A percentile compares a stretch with the other conserved stretches of the same genome.
phyloP scores from a whole-genome alignment of 495 filamentous ascomycete species.

The Halenospora varia region DNA sequence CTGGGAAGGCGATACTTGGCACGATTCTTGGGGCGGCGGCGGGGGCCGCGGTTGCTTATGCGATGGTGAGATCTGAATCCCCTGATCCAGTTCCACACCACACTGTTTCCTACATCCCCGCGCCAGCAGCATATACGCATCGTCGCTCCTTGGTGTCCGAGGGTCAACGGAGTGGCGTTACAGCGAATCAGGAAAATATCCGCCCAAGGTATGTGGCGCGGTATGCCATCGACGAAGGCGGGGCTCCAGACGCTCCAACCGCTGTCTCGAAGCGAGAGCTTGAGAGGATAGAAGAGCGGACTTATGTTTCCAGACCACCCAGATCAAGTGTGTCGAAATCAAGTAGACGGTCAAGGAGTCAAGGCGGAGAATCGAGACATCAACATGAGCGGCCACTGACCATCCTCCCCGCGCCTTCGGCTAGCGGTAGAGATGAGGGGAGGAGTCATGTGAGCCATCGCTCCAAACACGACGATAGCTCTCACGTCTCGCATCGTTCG shows the following conservation, averaged over 20 bases:
- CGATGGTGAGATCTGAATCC: conserved; percentile 42
- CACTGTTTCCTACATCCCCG: no score
- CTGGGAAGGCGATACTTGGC: conserved; percentile 35
- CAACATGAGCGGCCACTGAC: neutral
- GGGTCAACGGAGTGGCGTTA: neutral
- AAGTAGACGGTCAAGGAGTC: no score
- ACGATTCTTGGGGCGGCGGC: conserved; percentile 72
- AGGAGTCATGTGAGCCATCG: conserved; percentile 11
- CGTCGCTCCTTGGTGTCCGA: neutral
- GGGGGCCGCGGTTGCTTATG: conserved; percentile 74
- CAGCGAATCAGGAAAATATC: neutral
- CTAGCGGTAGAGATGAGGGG: conserved; percentile 7
- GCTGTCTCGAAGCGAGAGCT: no score
- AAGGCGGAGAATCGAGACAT: neutral
- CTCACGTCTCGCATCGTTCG: neutral
- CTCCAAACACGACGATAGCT: neutral
- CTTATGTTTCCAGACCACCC: neutral
- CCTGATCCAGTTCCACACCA: conserved; percentile 6
- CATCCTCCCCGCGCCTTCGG: neutral
- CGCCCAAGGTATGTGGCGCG: neutral
- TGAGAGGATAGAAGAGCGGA: neutral
- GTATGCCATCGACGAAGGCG: neutral
- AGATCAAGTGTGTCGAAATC: no score
- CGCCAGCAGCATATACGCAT: neutral
- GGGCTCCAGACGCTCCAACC: neutral